Base-by-base conservation (phyloP, 2,329 filamentous ascomycete species). In the Cladosporium sp. region DNA sequence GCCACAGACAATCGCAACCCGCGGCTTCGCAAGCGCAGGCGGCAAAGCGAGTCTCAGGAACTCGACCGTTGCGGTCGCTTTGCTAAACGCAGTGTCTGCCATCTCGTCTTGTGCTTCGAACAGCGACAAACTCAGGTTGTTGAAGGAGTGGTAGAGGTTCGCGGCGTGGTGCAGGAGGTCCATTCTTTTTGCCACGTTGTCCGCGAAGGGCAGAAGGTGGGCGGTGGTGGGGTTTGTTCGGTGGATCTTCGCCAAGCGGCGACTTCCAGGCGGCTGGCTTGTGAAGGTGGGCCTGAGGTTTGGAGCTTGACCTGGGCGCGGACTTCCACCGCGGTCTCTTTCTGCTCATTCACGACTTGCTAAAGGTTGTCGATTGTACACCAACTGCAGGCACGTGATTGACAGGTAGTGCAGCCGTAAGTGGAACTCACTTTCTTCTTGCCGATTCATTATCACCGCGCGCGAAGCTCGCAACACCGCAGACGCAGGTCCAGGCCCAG, bases 1-100 rank as follows among this genome's bases (percentile, higher is more conserved):
- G 32, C 82, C 82, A 63, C 82, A 86, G 19, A 85, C 77, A 52
- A 86, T 81, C 37, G 80, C 83, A 56, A 85, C 75, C 53, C 74
- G 73, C 9, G 82, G 82, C 42, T 54, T 56, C 2, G 69, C 67
- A 51, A 77, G 72, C n/a, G 82, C 64, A 13, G 64, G 55, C 13
- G 80, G 79, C n/a, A 84, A 64, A 43, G 69, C 69, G 18, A 70
- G 63, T 46, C 71, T 74, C 18, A 85, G 66, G 59, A 76, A 78
- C 13, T 68, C 61, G 49, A 73, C 73, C 1, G 81, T 78, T 59
- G 81, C 78, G 41, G 63, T 68, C 7, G 74, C 76, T 13, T 69
- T 69, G 52, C 69, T 59, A 61, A 71, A 77, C n/a, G 68, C 64
- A 41, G 54, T 59, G 31, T 52, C 54, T 54, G 66, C 56, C 52